These are phyloP conservation scores for Zalerion maritima DNA, from an alignment of 495 filamentous ascomycete species.

Conservation along the genomic window DNA sequence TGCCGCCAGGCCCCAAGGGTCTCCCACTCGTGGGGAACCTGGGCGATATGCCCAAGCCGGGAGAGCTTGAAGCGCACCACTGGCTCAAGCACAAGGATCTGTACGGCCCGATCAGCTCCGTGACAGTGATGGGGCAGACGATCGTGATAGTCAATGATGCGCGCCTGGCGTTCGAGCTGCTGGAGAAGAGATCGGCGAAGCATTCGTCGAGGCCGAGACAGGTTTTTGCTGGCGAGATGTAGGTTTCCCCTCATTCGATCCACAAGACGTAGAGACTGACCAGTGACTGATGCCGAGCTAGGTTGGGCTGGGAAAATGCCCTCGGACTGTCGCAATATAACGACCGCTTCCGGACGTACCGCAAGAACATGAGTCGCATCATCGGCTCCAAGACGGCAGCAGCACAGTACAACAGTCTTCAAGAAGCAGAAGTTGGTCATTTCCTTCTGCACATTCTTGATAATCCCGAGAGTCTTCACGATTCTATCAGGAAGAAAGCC, in stretches of 20 bases:
- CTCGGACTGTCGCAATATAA: slow-evolving; percentile 24
- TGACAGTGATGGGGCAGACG: slow-evolving; percentile 31
- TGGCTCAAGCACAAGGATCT: slow-evolving; percentile 37
- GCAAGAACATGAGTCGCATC: slow-evolving; percentile 23
- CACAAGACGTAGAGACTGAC: not conserved
- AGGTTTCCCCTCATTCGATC: slow-evolving; percentile 2
- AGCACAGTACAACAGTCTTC: slow-evolving; percentile 20
- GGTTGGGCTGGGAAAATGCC: slow-evolving; percentile 20
- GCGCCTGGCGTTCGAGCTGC: slow-evolving; percentile 24
- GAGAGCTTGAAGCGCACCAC: slow-evolving; percentile 27
- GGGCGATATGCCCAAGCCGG: slow-evolving; percentile 24
- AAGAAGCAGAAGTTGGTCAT: slow-evolving; percentile 25
- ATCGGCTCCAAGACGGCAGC: slow-evolving; percentile 19
- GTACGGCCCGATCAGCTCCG: slow-evolving; percentile 40
- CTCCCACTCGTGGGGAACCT: slow-evolving; percentile 33
- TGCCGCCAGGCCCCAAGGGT: slow-evolving; percentile 32
- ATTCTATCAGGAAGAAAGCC: slow-evolving; percentile 28
- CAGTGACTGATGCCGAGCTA: slow-evolving; percentile 3
- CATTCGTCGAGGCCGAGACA: slow-evolving; percentile 27
- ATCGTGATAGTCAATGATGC: slow-evolving; percentile 35
- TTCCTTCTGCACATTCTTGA: slow-evolving; percentile 29
- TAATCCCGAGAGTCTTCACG: slow-evolving; percentile 17
- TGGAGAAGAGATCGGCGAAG: slow-evolving; percentile 30
- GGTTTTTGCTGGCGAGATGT: slow-evolving; percentile 28
- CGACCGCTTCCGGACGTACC: slow-evolving; percentile 22